These are phyloP conservation scores for Candida loeiensis DNA, from an alignment of 805 yeast genomes.

Conservation along the genomic window DNA sequence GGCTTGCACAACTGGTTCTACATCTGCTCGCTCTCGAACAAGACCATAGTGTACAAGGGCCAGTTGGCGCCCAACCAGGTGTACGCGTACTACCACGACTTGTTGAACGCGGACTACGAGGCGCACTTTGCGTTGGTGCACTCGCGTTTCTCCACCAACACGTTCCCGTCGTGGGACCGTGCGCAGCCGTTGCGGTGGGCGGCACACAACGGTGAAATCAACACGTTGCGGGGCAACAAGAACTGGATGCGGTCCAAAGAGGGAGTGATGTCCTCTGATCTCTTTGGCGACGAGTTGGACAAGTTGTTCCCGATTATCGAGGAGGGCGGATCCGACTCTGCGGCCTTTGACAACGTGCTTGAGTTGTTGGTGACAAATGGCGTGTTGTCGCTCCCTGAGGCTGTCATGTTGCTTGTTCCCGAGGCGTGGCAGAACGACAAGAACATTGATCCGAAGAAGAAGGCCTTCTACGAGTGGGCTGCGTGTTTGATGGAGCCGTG, in stretches of 20 bases:
- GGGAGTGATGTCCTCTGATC: slow-evolving; percentile 86
- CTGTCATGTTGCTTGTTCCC: slow-evolving; percentile 94
- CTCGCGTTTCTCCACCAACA: slow-evolving; percentile 95
- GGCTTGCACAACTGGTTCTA: slow-evolving; percentile 97
- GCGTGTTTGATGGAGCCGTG: slow-evolving; percentile 99
- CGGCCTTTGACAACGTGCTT: slow-evolving; percentile 93
- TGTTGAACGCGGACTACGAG: slow-evolving; percentile 85
- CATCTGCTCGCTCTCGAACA: slow-evolving; percentile 86
- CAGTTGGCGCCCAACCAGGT: slow-evolving; percentile 97
- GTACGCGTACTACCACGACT: slow-evolving; percentile 89
- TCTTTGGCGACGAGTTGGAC: slow-evolving; percentile 90
- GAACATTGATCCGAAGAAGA: slow-evolving; percentile 84
- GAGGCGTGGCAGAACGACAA: slow-evolving; percentile 95
- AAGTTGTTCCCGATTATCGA: slow-evolving; percentile 91
- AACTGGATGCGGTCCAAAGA: slow-evolving; percentile 99
- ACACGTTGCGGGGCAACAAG: slow-evolving; percentile 94
- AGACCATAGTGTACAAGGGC: slow-evolving; percentile 93
- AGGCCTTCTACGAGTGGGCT: slow-evolving; percentile 98
- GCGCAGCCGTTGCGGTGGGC: slow-evolving; percentile 97
- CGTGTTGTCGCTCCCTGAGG: slow-evolving; percentile 88
- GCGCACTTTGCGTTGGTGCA: slow-evolving; percentile 96
- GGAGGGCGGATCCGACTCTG: slow-evolving; percentile 98
- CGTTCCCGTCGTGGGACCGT: slow-evolving; percentile 99
- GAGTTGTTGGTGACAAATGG: slow-evolving; percentile 92
- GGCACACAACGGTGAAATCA: slow-evolving; percentile 98